Base-by-base conservation (phyloP, 2,329 filamentous ascomycete genomes). In the Dactylellina leptospora region DNA sequence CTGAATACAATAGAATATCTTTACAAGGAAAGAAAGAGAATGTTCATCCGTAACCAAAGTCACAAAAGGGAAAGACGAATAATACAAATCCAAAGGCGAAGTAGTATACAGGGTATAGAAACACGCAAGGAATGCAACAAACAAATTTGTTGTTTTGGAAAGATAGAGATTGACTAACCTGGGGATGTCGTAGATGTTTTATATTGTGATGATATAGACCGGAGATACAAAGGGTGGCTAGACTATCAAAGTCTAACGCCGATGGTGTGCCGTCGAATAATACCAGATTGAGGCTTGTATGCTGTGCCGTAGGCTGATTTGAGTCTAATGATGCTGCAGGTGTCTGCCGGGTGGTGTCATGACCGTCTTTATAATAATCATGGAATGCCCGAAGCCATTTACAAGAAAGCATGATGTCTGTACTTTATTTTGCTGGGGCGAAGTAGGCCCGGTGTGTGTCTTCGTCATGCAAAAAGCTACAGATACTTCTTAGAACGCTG, bases 331-430 rank as follows among this genome's bases (percentile, higher is more conserved):
- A 54, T 68, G 53, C 40, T 71, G 66, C 66, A 71, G 55, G 59
- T 63, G 66, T 71, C 58, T 63, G 66, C 66, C 66, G 64, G 56
- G 66, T 62, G 66, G 66, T 71, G 66, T 71, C 66, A 71, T 71
- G 66, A 71, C 66, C 66, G 47, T 40, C 58, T 71, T 71, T 71
- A 71, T 71, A 71, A n/a, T n/a, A n/a, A 71, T 70, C 48, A 70
- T 45, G 66, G 66, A 71, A 33, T 53, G 66, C 53, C 66, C 66
- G 66, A 71, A 63, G 59, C 44, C 48, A 51, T 63, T 45, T 42
- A 44, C 51, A 42, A 56, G 28, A 40, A 56, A 36, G 66, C 58
- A 63, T 71, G 66, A 63, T 71, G 53, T 59, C 66, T 71, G 47
- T 45, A 62, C 33, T 63, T 71, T 71, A 71, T 71, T 58, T 69